Percentiles rank a stretch among this genome's conserved stretches.
Evolutionary conservation across 345 rosid genomes (phyloP).

Genomic region (Turritis glabra): DNA sequence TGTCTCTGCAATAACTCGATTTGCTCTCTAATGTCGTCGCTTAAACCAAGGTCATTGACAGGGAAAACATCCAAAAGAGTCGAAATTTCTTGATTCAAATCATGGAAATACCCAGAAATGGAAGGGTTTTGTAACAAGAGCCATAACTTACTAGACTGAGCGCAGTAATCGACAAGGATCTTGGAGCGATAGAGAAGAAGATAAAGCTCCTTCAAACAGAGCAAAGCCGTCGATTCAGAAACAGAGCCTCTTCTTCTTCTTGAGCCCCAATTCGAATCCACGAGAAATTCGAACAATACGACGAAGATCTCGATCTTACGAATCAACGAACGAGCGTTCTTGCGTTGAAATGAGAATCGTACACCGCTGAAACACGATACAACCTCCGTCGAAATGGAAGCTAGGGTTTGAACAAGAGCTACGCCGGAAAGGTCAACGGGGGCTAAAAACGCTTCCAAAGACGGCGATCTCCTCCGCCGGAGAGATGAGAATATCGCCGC

Average conservation of each 20-base stretch:
- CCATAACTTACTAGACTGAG: constrained; percentile 88
- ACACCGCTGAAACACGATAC: constrained; percentile 52
- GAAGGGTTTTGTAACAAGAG: constrained; percentile 76
- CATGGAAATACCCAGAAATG: constrained; percentile 92
- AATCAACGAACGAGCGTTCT: constrained; percentile 72
- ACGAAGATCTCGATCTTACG: constrained; percentile 71
- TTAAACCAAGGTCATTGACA: constrained; percentile 49
- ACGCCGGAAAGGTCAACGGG: constrained; percentile 81
- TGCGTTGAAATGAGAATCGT: constrained; percentile 61
- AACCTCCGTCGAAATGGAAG: constrained; percentile 59
- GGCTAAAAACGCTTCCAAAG: constrained; percentile 74
- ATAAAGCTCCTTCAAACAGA: constrained; percentile 89
- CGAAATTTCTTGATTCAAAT: constrained; percentile 78
- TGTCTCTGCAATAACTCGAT: constrained; percentile 69
- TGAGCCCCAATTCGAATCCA: constrained; percentile 47
- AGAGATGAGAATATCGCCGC: constrained; percentile 87
- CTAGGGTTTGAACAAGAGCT: constrained; percentile 65
- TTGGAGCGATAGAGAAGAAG: constrained; percentile 84
- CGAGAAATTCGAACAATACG: constrained; percentile 61
- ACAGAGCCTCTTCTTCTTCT: neutral
- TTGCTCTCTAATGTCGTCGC: constrained; percentile 83
- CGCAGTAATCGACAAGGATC: constrained; percentile 77
- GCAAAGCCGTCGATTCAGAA: constrained; percentile 44
- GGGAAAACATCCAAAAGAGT: constrained; percentile 95
- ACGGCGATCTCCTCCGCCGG: constrained; percentile 74